Base-by-base conservation (phyloP, 2,329 filamentous ascomycete species). In the Ophiostoma ips region DNA sequence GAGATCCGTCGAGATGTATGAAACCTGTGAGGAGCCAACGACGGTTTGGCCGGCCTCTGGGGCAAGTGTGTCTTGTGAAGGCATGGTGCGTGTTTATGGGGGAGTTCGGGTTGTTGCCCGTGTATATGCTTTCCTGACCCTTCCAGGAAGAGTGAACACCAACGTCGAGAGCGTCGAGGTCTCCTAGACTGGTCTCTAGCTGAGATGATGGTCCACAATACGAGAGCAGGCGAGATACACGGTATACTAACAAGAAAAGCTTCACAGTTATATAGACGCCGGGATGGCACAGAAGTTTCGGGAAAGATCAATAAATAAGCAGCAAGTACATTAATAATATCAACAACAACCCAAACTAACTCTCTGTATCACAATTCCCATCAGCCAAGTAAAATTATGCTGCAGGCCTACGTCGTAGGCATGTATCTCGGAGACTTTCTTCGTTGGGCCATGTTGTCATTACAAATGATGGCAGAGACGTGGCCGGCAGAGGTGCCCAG, bases 1-100 rank as follows among this genome's bases (percentile, higher is more conserved):
- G 12, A 46, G 11, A 31, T 55, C 53, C 10, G n/a, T 36, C 2
- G 53, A 53, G 8, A 30, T 48, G 40, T 54, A 54, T 2, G 54
- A 55, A 0, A 46, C 48, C 24, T 48, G 52, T 3, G 54, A 55
- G 3, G 54, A 55, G 11, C 33, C 37, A 36, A 51, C 13, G 12
- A 43, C 44, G 33, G 47, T 35, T 19, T 21, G 40, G 28, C 34
- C 46, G 31, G 28, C n/a, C 28, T n/a, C 28, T 15, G 43, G 18
- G 28, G n/a, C 28, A 2, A 45, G 28, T 24, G 16, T 34, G 16
- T 45, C 43, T 5, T 10, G 28, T 7, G 30, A 31, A 18, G 43
- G 19, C 43, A 45, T 45, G 16, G 10, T 33, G 28, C 31, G 8
- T n/a, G 40, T 4, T 45, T 28, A 28, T 28, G 24, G 24, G 28